phyloP scores from a whole-genome alignment of 257 asterid genomes.

The Solanum bulbocastanum region DNA sequence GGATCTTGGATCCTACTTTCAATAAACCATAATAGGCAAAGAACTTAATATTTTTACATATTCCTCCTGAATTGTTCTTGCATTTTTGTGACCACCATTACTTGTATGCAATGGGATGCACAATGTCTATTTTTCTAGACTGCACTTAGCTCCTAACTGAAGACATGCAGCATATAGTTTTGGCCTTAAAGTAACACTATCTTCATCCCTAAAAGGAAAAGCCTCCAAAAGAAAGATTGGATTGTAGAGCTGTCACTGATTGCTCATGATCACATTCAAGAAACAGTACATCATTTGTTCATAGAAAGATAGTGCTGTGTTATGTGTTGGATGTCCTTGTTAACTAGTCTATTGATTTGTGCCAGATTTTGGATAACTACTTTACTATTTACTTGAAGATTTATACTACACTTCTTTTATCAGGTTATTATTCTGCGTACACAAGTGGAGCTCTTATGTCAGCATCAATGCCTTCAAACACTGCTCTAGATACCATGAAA shows the following conservation, averaged over 20 bases:
- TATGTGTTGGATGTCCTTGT: neutral
- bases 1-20: neutral
- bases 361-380: neutral
- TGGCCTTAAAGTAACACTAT: neutral
- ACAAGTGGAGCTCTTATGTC: conserved; percentile 36
- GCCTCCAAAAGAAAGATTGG: neutral
- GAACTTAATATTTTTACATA: neutral
- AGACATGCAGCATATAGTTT: neutral
- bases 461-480: conserved; percentile 15
- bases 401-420: neutral
- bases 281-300: neutral
- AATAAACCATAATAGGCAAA: neutral
- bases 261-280: neutral
- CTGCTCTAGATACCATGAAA: conserved; percentile 15
- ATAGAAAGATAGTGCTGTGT: neutral
- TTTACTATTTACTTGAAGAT: neutral
- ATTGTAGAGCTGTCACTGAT: neutral
- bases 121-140: neutral
- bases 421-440: conserved; percentile 46
- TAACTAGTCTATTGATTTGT: neutral
- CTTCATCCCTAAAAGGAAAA: neutral
- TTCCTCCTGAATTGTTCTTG: neutral
- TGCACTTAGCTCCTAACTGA: neutral
- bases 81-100: neutral
- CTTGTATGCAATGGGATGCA: neutral